Base-by-base conservation (phyloP, 148 eudicot species). In the Drosera capensis region DNA sequence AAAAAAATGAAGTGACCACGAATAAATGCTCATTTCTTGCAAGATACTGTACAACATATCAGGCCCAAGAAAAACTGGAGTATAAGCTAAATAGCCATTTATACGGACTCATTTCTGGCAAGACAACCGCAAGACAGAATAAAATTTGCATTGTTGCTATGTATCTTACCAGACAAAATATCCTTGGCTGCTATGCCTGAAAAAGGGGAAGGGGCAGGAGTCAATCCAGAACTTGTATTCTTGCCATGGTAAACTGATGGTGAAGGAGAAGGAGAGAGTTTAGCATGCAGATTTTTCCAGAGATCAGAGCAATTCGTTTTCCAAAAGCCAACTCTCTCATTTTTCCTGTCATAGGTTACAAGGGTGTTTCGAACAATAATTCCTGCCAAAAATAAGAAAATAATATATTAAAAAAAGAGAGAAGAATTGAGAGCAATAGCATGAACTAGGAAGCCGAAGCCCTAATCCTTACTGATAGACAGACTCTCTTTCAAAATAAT, bases 281-380 rank as follows among this genome's bases (percentile, higher is more conserved):
- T 17, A 23, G 25, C 24, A 50, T 64, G 50, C 43, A 74, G 62
- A 44, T 59, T 68, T 48, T 66, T 69, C 80, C 80, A 74, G 43
- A 78, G 57, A 29, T 78, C 75, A 17, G 86, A 65, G 62, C 86
- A 78, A 60, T 74, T 78, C 14, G 81, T 78, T 74, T 74, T 78
- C 78, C 68, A 78, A 51, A 78, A 74, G 22, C 86, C 86, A 16
- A 78, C 58, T 51, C 54, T 74, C 40, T 74, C 71, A 60, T 74
- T 74, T 45, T 52, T 71, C 19, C 86, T 73, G 21, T 78, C 86
- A 68, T 78, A 78, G 31, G 60, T 68, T 45, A 78, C 80, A 45
- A 78, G 74, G 35, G 78, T 78, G 63, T 78, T 74, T 50, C 78
- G 78, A 36, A 74, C 80, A 59, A 78, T 26, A 25, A 78, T 78